These are phyloP conservation scores for Cytospora leucostoma DNA, from an alignment of 2,329 filamentous ascomycete species.

Conservation along the genomic window DNA sequence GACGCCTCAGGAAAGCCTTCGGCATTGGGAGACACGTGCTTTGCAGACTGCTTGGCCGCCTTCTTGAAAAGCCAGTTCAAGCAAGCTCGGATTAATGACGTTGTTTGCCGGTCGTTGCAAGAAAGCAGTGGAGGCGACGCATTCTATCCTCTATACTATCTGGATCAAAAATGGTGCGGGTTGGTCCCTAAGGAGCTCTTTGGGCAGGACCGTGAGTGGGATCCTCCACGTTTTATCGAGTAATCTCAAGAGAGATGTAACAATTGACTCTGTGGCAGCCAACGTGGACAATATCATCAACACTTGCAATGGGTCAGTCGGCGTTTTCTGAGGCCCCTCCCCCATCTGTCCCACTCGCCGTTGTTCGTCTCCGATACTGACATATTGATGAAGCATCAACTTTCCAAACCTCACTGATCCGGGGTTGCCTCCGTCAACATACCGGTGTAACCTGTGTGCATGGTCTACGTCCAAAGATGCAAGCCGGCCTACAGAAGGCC, in stretches of 20 bases:
- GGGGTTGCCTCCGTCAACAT: conserved; percentile 39
- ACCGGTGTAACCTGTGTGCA: conserved; percentile 32
- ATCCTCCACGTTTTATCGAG: conserved; percentile 25
- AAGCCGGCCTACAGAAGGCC: background rate
- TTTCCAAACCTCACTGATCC: conserved; percentile 38
- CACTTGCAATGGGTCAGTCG: conserved; percentile 50
- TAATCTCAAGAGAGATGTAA: background rate
- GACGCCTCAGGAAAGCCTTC: conserved; percentile 7
- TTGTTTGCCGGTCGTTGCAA: conserved; percentile 18
- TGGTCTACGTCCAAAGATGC: conserved; percentile 4
- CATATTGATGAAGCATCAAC: conserved; percentile 34
- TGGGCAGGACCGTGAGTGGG: conserved; percentile 49
- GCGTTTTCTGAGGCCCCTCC: background rate
- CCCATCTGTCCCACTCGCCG: background rate
- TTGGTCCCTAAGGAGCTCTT: conserved; percentile 41
- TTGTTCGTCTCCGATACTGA: background rate
- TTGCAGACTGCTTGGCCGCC: conserved; percentile 7
- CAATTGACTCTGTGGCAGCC: conserved; percentile 40
- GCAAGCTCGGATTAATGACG: conserved; percentile 6
- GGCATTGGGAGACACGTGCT: conserved; percentile 8
- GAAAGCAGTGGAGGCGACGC: conserved; percentile 5
- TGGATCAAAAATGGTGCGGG: conserved; percentile 53
- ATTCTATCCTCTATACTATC: conserved; percentile 53
- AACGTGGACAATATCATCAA: conserved; percentile 55
- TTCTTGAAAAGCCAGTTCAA: conserved; percentile 17